These are phyloP conservation scores for Angophora floribunda DNA, from an alignment of 345 rosid genomes.

Conservation along the genomic window DNA sequence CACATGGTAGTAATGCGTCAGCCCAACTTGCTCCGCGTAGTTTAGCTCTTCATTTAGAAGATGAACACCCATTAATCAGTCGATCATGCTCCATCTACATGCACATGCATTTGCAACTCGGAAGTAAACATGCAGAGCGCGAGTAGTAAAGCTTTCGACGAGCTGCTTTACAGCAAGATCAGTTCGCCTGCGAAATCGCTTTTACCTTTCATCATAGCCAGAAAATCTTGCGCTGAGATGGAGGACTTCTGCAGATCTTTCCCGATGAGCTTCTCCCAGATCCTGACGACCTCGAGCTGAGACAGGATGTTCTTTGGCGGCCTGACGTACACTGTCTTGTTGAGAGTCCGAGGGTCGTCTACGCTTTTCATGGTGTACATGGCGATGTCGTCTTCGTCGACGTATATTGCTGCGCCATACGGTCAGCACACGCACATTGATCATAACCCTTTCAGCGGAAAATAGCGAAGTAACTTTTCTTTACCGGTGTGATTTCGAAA, in stretches of 20 bases:
- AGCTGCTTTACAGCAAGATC: background rate
- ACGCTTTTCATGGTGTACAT: constrained; percentile 21
- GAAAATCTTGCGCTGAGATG: constrained; percentile 33
- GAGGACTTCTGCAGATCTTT: constrained; percentile 30
- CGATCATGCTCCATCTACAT: background rate
- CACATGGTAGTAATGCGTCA: constrained; percentile 47
- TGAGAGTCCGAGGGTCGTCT: constrained; percentile 36
- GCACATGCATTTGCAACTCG: background rate
- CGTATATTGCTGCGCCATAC: constrained; percentile 23
- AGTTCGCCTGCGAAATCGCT: background rate
- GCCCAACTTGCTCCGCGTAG: constrained; percentile 35
- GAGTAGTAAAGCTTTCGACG: background rate
- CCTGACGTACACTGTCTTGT: constrained; percentile 35
- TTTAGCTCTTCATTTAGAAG: background rate
- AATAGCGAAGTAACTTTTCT: background rate
- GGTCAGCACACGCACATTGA: background rate
- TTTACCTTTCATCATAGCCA: constrained; percentile 25
- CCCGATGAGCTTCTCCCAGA: constrained; percentile 50
- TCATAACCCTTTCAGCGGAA: background rate
- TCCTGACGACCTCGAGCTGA: constrained; percentile 30
- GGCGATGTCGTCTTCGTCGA: constrained; percentile 57
- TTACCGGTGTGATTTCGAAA: background rate
- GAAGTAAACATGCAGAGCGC: background rate
- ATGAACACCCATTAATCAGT: background rate
- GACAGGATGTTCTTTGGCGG: constrained; percentile 44